Evolutionary conservation across 768 basidiomycete genomes (phyloP), one percentile per base, ranked within the genome.

Genomic region (Sarcomyxa edulis): DNA sequence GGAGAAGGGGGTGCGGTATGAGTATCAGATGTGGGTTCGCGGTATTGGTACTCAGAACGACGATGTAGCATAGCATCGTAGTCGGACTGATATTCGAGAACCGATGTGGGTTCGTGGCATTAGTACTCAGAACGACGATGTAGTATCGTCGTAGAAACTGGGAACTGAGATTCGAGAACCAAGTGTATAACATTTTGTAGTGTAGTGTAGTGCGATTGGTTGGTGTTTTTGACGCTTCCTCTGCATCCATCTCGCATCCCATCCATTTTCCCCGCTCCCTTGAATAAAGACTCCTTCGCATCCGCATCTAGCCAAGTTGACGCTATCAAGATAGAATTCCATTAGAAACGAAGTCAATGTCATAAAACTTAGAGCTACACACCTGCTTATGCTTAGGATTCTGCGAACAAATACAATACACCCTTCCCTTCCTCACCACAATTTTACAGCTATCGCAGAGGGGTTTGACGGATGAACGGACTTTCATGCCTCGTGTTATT

Each of bases 321-420:
- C n/a, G n/a, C n/a, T n/a, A n/a, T n/a, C n/a, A n/a, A n/a, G n/a
- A n/a, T n/a, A n/a, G n/a, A n/a, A n/a, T n/a, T n/a, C 12, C 35
- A 56, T 37, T 52, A 45, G 39, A 44, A 44, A 25, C 43, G 26
- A 25, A 21, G 20, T 14, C n/a, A n/a, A n/a, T n/a, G n/a, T n/a
- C n/a, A n/a, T n/a, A n/a, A n/a, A n/a, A 37, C 10, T 25, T 11
- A 20, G 39, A 34, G 35, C 20, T 21, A 53, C 74, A 35, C 42
- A 89, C 94, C 81, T 97, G 94, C 61, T 97, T 97, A 59, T 98
- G 95, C 59, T 95, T 97, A 2, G 94, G 89, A 51, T 98, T 91
- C 57, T 88, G 90, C 12, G 80, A 80, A 61, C 95, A 98, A 18
- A 96, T 76, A 30, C 97, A 81, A 62, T 94, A 96, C 24, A 97